Conservation (phyloP, 441 rosid species). For the Raphanus hybrid region DNA sequence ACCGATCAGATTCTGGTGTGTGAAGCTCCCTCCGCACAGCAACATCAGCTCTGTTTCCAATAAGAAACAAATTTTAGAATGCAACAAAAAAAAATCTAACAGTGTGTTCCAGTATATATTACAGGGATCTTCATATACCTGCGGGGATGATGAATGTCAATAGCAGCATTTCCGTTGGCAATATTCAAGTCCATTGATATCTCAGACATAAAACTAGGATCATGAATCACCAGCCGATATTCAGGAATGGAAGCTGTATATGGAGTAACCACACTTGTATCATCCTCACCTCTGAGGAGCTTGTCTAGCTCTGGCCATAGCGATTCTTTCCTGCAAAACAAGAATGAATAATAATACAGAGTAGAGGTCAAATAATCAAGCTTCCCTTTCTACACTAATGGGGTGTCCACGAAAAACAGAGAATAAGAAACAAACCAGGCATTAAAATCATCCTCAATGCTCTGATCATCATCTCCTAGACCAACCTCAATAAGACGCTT, state of each 20-base stretch:
- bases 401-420: neutral
- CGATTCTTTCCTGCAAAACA: too few relatives aligned
- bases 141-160: constrained; percentile 90
- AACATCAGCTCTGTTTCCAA: constrained; percentile 69
- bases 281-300: too few relatives aligned
- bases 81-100: neutral
- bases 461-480: constrained; percentile 5
- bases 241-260: too few relatives aligned
- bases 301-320: too few relatives aligned
- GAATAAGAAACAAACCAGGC: constrained; percentile 63
- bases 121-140: constrained; percentile 50
- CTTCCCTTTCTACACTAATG: constrained; percentile 6
- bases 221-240: constrained; percentile 58
- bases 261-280: too few relatives aligned
- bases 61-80: constrained; percentile 31
- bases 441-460: constrained; percentile 44
- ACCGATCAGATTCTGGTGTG: constrained; percentile 52
- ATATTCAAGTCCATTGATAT: constrained; percentile 49
- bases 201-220: constrained; percentile 42
- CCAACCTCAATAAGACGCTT: constrained; percentile 77
- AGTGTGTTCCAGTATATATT: neutral
- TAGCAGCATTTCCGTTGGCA: constrained; percentile 66
- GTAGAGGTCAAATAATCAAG: neutral
- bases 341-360: too few relatives aligned
- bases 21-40: constrained; percentile 70